Evolutionary conservation across 352 stramenopile genomes (phyloP), one percentile per base, ranked within the genome.

Genomic region (Globisporangium camurandrum): DNA sequence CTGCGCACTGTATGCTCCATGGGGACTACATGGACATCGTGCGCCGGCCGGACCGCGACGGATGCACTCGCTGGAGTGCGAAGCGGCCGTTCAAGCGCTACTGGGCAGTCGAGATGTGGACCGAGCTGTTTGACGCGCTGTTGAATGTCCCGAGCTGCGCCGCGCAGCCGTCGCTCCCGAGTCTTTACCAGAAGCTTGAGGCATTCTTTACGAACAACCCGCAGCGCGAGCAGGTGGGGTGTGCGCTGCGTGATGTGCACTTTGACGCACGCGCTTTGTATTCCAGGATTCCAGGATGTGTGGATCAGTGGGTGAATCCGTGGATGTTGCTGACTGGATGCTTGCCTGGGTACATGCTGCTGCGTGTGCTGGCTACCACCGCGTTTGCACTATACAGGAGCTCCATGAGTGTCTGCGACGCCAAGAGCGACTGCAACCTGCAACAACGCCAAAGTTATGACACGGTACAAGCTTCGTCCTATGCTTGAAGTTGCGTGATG

Each of bases 11-110:
- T 56, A 75, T 95, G 69, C 67, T 95, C 2, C 93, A 90, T 36
- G 82, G 82, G 23, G 66, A 84, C 10, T 95, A 93, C 60, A 93
- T 95, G 76, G 65, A 93, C 53, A 61, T 91, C 14, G 61, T 65
- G 8, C 59, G 60, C 28, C 46, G 53, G 2, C 56, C 62, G 20
- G 51, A 56, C 31, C 43, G 60, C 11, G 60, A 66, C 7, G 68
- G 66, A 16, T 30, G 23, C 8, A 28, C 33, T 26, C 45, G 51
- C 17, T 94, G 76, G 76, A 54, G 40, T 7, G 75, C 82, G 44
- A 63, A 64, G 20, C 73, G 64, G 31, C 48, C 59, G 31, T 86
- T 89, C 54, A 91, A 90, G 63, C 64, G 84, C 14, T 94, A 94
- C 53, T 94, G 84, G 84, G 65, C 86, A 28, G 55, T 79, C 14